These are phyloP conservation scores for Paramecium primaurelia DNA, from an alignment of 73 alveolate genomes.

Conservation along the genomic window DNA sequence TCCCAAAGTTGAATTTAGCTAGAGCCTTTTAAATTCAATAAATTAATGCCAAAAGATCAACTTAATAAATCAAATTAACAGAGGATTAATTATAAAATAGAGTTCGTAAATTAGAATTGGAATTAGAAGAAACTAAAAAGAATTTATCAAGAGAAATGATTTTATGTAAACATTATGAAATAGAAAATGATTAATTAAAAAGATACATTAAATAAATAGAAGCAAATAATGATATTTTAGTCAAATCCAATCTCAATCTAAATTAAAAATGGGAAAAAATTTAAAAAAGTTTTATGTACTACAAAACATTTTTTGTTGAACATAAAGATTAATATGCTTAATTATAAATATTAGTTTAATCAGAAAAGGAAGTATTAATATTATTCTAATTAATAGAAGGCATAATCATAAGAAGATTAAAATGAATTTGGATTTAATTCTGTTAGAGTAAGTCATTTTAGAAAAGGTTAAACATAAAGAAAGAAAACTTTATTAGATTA, in stretches of 20 bases:
- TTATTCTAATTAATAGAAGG: neutral
- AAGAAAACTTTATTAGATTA: neutral
- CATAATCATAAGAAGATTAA: neutral
- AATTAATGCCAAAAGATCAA: constrained; percentile 29
- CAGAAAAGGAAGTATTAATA: constrained; percentile 4
- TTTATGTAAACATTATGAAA: constrained; percentile 9
- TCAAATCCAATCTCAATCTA: constrained; percentile 33
- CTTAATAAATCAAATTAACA: neutral
- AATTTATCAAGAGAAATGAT: neutral
- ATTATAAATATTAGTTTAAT: neutral
- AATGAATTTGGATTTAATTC: neutral
- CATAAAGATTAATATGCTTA: constrained; percentile 27
- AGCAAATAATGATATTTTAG: constrained; percentile 3
- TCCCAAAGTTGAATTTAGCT: constrained; percentile 1
- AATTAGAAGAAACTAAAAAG: neutral
- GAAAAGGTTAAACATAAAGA: neutral
- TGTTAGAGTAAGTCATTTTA: neutral
- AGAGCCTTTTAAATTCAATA: constrained; percentile 21
- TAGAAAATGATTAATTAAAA: constrained; percentile 20
- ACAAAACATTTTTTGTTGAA: constrained; percentile 36
- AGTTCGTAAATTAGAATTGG: neutral
- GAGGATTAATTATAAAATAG: neutral
- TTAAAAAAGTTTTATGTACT: constrained; percentile 12
- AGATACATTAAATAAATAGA: neutral
- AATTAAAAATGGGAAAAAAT: constrained; percentile 29